These are phyloP conservation scores for Metschnikowia hibisci DNA, from an alignment of 805 yeast species.

Conservation along the genomic window DNA sequence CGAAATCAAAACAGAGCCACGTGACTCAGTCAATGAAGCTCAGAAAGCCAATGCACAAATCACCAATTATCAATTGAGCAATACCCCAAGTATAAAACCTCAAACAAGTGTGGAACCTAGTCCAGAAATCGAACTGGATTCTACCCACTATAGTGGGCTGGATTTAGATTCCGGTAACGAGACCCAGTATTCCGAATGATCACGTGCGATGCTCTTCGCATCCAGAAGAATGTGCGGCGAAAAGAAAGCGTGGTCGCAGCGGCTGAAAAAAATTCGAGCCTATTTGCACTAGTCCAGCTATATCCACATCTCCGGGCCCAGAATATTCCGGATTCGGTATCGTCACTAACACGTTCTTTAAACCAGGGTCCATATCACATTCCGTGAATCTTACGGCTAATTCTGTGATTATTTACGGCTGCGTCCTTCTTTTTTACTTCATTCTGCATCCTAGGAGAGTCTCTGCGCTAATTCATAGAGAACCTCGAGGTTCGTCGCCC, in stretches of 20 bases:
- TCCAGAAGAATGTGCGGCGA: slow-evolving; percentile 3
- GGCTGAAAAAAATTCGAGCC: slow-evolving; percentile 7
- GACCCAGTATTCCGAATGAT: slow-evolving; percentile 15
- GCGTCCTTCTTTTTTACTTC: slow-evolving; percentile 9
- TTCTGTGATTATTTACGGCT: too few species aligned
- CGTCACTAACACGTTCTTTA: neutral
- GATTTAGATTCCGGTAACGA: slow-evolving; percentile 7
- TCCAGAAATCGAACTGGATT: neutral
- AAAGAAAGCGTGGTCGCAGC: slow-evolving; percentile 4
- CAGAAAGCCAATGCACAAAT: too few species aligned
- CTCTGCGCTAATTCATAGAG: neutral
- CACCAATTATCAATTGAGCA: too few species aligned
- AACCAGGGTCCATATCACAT: too few species aligned
- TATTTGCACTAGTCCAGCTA: slow-evolving; percentile 1
- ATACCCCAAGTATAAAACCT: too few species aligned
- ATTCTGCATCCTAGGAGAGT: slow-evolving; percentile 7
- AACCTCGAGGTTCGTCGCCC: neutral
- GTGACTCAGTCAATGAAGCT: neutral
- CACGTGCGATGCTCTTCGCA: slow-evolving; percentile 7
- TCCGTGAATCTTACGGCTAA: too few species aligned
- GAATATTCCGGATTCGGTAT: neutral
- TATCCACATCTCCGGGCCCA: neutral
- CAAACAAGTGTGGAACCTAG: too few species aligned
- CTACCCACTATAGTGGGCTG: neutral
- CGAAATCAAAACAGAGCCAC: neutral